phyloP scores from a whole-genome alignment of 495 filamentous ascomycete genomes.

The Hyaloscypha hepaticicola region DNA sequence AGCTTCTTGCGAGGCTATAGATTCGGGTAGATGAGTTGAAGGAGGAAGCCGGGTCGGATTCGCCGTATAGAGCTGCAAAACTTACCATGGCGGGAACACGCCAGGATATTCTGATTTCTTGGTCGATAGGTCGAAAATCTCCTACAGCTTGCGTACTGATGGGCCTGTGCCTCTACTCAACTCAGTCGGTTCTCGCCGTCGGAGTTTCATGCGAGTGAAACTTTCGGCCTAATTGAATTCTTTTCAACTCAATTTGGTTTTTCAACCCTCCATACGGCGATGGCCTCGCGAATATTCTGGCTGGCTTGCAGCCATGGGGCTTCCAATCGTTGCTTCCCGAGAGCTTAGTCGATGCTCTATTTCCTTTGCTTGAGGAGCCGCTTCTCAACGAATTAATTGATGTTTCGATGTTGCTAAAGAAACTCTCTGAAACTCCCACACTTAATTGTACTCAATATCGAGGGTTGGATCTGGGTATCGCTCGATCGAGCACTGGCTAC shows the following conservation, averaged over 20 bases:
- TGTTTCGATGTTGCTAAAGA: not conserved
- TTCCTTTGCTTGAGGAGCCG: not conserved
- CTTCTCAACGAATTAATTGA: not conserved
- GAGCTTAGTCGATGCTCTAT: too few species aligned
- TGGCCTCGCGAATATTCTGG: not conserved
- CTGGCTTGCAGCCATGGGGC: not conserved
- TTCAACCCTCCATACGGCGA: too few species aligned
- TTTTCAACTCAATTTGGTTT: too few species aligned
- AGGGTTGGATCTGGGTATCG: not conserved
- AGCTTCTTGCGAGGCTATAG: not conserved
- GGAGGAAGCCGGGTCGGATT: not conserved
- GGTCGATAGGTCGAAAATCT: not conserved
- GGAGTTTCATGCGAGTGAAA: not conserved
- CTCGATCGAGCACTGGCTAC: not conserved
- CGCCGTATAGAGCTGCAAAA: not conserved
- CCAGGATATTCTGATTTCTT: not conserved
- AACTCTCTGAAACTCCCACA: not conserved
- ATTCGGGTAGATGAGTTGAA: not conserved
- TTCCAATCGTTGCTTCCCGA: not conserved
- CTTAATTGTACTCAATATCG: not conserved
- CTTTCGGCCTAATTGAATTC: not conserved
- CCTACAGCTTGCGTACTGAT: not conserved
- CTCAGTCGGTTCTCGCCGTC: not conserved
- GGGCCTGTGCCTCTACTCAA: not conserved
- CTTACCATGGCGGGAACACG: not conserved